These are phyloP conservation scores for Russula vinacea DNA, from an alignment of 768 basidiomycete species.

Conservation along the genomic window DNA sequence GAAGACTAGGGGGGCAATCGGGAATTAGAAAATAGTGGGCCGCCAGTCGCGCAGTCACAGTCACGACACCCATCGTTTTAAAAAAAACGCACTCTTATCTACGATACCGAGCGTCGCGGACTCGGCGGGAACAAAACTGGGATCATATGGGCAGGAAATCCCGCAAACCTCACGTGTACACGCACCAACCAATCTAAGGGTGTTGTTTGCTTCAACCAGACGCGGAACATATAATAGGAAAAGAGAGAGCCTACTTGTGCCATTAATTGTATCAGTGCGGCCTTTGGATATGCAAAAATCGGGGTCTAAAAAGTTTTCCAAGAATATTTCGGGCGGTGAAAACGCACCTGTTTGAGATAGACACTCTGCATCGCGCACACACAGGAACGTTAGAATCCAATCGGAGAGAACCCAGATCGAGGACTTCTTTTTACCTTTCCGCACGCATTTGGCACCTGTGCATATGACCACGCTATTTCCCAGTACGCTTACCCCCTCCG, in stretches of 20 bases:
- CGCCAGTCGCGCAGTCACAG: neutral
- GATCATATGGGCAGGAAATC: slow-evolving; percentile 17
- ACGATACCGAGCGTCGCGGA: slow-evolving; percentile 79
- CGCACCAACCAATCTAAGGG: slow-evolving; percentile 64
- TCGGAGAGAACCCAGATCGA: neutral
- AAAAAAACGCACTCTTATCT: slow-evolving; percentile 69
- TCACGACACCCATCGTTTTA: neutral
- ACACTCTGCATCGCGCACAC: slow-evolving; percentile 84
- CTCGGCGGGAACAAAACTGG: slow-evolving; percentile 86
- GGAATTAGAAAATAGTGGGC: slow-evolving; percentile 2
- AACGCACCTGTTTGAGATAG: slow-evolving; percentile 80
- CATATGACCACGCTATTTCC: slow-evolving; percentile 68
- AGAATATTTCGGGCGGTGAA: neutral
- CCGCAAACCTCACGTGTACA: slow-evolving; percentile 10
- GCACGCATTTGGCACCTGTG: slow-evolving; percentile 93
- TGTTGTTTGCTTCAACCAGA: neutral
- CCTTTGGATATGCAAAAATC: slow-evolving; percentile 30
- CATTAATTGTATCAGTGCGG: slow-evolving; percentile 90
- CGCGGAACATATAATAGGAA: neutral
- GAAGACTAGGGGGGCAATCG: slow-evolving; percentile 57
- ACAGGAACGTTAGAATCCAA: slow-evolving; percentile 1
- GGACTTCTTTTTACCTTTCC: slow-evolving; percentile 66
- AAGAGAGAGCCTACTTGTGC: slow-evolving; percentile 62
- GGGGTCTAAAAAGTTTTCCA: neutral
- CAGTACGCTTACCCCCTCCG: slow-evolving; percentile 21